Percentiles rank a stretch among this genome's conserved stretches.
These are phyloP conservation scores for Fusarium palustre DNA, from an alignment of 2,329 filamentous ascomycete genomes.

Conservation along the genomic window DNA sequence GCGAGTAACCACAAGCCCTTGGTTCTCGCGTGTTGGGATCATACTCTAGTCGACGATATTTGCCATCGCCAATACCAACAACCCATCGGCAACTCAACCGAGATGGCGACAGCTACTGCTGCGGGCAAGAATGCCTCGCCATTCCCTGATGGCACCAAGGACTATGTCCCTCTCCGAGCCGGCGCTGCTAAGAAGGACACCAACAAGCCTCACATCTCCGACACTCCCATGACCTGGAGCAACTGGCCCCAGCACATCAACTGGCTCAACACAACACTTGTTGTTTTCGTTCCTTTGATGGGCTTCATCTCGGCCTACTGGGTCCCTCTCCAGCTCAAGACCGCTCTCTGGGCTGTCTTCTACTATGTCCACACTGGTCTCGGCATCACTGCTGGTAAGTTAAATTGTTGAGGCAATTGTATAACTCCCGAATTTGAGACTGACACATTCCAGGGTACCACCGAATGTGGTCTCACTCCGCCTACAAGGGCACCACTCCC, in stretches of 20 bases:
- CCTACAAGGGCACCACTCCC: constrained; percentile 80
- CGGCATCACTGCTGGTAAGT: constrained; percentile 80
- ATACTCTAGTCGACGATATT: constrained; percentile 27
- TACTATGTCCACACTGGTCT: constrained; percentile 90
- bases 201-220: constrained; percentile 77
- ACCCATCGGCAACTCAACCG: constrained; percentile 18
- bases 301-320: constrained; percentile 81
- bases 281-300: constrained; percentile 79
- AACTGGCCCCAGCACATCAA: constrained; percentile 96
- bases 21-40: constrained; percentile 40
- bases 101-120: constrained; percentile 56
- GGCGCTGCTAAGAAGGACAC: constrained; percentile 37
- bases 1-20: constrained; percentile 34
- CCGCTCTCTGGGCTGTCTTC: constrained; percentile 76
- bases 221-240: constrained; percentile 79
- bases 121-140: constrained; percentile 53
- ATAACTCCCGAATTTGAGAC: neutral
- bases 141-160: constrained; percentile 66
- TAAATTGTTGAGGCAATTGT: neutral
- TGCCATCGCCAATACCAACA: constrained; percentile 18
- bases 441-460: constrained; percentile 56
- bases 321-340: constrained; percentile 79
- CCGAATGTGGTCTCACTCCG: constrained; percentile 86
- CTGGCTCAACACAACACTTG: constrained; percentile 89
- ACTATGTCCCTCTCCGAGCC: constrained; percentile 63